Evolutionary conservation across 2,329 filamentous ascomycete species (phyloP), one percentile per base, ranked within the genome.

Genomic region (Pseudogymnoascus sp.): DNA sequence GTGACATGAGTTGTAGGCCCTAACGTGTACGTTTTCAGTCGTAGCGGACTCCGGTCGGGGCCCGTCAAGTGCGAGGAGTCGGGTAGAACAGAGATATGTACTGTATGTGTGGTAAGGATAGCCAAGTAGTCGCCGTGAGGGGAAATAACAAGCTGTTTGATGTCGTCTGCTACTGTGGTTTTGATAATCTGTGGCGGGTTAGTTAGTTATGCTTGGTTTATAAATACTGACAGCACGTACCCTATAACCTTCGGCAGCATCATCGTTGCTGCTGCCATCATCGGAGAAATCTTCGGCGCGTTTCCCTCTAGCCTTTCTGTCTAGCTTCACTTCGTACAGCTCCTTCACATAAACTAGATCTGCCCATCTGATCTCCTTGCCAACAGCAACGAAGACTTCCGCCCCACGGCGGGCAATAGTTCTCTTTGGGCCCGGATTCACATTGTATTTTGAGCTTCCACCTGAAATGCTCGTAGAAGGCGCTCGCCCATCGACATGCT

Each of bases 1-100:
- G 93, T 88, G 59, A 97, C 91, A 75, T 97, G 93, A 3, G 89
- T 92, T 2, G 91, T 96, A 31, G 93, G 92, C 1, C 93, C 93
- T n/a, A 97, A 81, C 18, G 93, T 93, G 77, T 91, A 96, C 62
- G 91, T 91, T 75, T 91, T 96, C 31, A 93, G 82, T 71, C 90
- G 90, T 70, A 96, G 81, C 4, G 88, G 85, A 8, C 83, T 81
- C 56, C 77, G 79, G 70, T 93, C 90, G 53, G 83, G 80, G 64
- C 85, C 83, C 14, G 85, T 86, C 34, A 97, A 84, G 70, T 93
- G 88, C 7, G 89, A 86, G 0, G 89, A 80, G 68, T 96, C 89
- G 25, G 93, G 93, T 4, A 97, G 81, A n/a, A 93, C 80, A 63
- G 90, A 88, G 69, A 97, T 87, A 72, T 96, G 91, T 44, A 96